phyloP scores from a whole-genome alignment of 2,329 filamentous ascomycete species.

The Colletotrichum chlorophyti region DNA sequence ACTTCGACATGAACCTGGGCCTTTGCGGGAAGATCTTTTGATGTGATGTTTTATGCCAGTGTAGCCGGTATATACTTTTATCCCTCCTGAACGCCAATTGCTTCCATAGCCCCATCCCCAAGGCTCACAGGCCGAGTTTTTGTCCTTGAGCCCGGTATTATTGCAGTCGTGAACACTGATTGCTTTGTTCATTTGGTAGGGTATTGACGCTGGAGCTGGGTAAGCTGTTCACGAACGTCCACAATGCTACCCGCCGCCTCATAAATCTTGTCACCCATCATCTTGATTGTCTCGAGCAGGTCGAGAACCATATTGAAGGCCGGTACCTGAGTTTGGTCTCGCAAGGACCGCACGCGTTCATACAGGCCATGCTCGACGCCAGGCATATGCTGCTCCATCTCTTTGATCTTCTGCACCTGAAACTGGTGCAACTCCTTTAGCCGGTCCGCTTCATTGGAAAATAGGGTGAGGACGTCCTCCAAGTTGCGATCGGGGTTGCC shows the following conservation, averaged over 20 bases:
- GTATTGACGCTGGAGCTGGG: constrained; percentile 31
- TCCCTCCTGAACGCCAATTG: constrained; percentile 23
- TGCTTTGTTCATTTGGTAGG: constrained; percentile 38
- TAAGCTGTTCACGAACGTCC: constrained; percentile 33
- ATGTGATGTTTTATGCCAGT: background rate
- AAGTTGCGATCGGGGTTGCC: constrained; percentile 50
- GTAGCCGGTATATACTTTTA: constrained; percentile 18
- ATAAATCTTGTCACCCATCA: constrained; percentile 31
- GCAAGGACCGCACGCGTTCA: constrained; percentile 33
- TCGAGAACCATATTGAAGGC: constrained; percentile 29
- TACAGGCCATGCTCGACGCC: constrained; percentile 54
- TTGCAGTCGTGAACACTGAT: no score
- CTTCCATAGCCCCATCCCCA: background rate
- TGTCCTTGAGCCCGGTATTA: no score
- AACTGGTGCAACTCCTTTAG: constrained; percentile 49
- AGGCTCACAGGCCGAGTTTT: background rate
- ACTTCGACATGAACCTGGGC: background rate
- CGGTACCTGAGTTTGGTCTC: constrained; percentile 29
- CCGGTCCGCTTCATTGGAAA: constrained; percentile 31
- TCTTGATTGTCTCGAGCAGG: constrained; percentile 30
- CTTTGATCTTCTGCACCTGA: constrained; percentile 39
- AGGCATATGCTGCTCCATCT: constrained; percentile 55
- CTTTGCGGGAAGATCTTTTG: background rate
- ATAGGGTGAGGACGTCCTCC: constrained; percentile 27
- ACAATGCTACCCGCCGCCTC: constrained; percentile 27